phyloP scores from a whole-genome alignment of 192 early-diverging fungal genomes.

The Powellomyces hirtus region DNA sequence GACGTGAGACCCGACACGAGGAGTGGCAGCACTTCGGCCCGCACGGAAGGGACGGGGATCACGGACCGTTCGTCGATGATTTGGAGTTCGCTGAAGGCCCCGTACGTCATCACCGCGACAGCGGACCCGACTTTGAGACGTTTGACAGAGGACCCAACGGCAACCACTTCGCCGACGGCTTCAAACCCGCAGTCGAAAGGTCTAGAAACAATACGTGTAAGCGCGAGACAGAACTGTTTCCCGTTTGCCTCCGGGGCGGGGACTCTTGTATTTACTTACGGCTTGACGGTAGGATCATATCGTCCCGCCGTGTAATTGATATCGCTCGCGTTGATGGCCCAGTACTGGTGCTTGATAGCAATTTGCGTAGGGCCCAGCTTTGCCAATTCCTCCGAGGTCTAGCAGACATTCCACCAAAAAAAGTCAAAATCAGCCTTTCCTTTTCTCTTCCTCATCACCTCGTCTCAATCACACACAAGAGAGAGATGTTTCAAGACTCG shows the following conservation, averaged over 20 bases:
- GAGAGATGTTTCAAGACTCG: not conserved
- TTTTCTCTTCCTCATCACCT: no score
- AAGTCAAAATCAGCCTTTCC: no score
- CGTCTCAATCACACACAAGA: not conserved
- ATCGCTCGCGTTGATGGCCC: slow-evolving; percentile 60
- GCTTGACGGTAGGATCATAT: slow-evolving; percentile 49
- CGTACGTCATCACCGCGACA: slow-evolving; percentile 46
- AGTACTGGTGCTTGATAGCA: slow-evolving; percentile 40
- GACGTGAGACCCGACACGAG: slow-evolving; percentile 56
- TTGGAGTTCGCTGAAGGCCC: slow-evolving; percentile 54
- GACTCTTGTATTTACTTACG: slow-evolving; percentile 32
- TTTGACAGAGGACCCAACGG: slow-evolving; percentile 36
- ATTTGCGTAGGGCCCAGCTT: slow-evolving; percentile 32
- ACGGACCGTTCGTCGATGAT: slow-evolving; percentile 20
- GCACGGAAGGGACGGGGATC: slow-evolving; percentile 30
- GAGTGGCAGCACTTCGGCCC: slow-evolving; percentile 36
- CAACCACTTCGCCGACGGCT: slow-evolving; percentile 53
- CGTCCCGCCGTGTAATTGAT: slow-evolving; percentile 56
- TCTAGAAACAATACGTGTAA: slow-evolving; percentile 12
- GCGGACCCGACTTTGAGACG: slow-evolving; percentile 28
- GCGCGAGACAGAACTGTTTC: not conserved
- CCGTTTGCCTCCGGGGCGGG: not conserved
- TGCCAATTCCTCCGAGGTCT: slow-evolving; percentile 4
- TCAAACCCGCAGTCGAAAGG: slow-evolving; percentile 63
- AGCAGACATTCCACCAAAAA: no score